A percentile compares a stretch with the other conserved stretches of the same genome.
Conservation (phyloP, 257 asterid species). For the Jasminum sambac region DNA sequence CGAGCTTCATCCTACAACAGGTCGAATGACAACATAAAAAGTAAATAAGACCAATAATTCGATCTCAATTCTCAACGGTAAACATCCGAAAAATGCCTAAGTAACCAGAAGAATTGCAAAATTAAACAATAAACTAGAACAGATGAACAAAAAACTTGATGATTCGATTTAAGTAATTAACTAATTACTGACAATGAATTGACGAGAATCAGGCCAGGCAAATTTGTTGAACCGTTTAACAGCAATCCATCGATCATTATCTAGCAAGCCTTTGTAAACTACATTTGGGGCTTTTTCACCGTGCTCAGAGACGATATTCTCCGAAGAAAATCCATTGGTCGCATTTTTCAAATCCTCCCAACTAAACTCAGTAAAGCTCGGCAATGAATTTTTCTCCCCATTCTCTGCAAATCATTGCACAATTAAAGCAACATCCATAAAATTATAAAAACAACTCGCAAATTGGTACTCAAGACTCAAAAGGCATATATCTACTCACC, state of each 20-base stretch:
- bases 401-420: constrained; percentile 29
- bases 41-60: background rate
- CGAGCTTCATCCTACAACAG: constrained; percentile 42
- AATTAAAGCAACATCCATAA: background rate
- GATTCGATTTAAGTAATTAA: background rate
- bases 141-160: background rate
- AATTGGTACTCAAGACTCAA: background rate
- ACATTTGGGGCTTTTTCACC: constrained; percentile 61
- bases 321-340: constrained; percentile 41
- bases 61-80: background rate
- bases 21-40: background rate
- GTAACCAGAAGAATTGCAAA: background rate
- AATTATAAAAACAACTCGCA: background rate
- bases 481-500: constrained; percentile 25
- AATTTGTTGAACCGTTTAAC: constrained; percentile 44
- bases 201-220: constrained; percentile 60
- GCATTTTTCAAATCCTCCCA: constrained; percentile 41
- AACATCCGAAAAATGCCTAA: background rate
- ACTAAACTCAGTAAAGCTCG: constrained; percentile 38
- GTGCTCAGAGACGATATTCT: constrained; percentile 52
- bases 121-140: background rate
- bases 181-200: constrained; percentile 34
- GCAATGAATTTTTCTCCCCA: constrained; percentile 40
- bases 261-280: constrained; percentile 43
- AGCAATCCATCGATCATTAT: constrained; percentile 39